Base-by-base conservation (phyloP, 768 basidiomycete species). In the Psilocybe cubensis region DNA sequence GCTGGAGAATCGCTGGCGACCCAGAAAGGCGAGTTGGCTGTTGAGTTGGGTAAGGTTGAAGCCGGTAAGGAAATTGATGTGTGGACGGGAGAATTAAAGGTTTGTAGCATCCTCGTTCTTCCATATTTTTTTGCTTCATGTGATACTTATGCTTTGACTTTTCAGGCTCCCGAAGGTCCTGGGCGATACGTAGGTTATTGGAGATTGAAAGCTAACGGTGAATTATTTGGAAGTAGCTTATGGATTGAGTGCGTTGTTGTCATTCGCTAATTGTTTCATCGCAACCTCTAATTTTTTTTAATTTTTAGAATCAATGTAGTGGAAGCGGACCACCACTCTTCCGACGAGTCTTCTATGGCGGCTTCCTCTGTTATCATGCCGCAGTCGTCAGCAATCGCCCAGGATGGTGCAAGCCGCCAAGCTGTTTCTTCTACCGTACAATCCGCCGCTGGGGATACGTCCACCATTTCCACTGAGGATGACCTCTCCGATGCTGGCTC, bases 161-260 rank as follows among this genome's bases (percentile, higher is more conserved):
- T 21, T 54, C 49, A 87, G 84, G 92, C 91, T 12, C 93, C 93
- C 10, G 91, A 92, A 43, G 63, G 68, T 11, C 80, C 89, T 2
- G 91, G 91, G 10, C 79, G 82, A 52, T 92, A 92, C 71, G 82
- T 87, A 54, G 82, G 88, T 49, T 92, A 90, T 64, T 94, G 91
- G 90, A 78, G 86, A 41, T 68, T 94, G 56, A 82, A 73, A 57
- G 85, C 90, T 63, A 81, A 79, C 4, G 84, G 82, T 1, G 77
- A 77, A 40, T 67, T 83, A 43, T 94, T 94, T 63, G 92, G 90
- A 23, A 76, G 87, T 52, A 87, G 81, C 56, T 77, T 94, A 18
- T 92, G 91, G 90, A 83, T 90, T 23, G 89, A 92, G 91, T 91
- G 57, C 70, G 88, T 76, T 31, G 25, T 14, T 23, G n/a, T n/a